Evolutionary conservation across 345 rosid species (phyloP).

Genomic region (Citrus cavaleriei): DNA sequence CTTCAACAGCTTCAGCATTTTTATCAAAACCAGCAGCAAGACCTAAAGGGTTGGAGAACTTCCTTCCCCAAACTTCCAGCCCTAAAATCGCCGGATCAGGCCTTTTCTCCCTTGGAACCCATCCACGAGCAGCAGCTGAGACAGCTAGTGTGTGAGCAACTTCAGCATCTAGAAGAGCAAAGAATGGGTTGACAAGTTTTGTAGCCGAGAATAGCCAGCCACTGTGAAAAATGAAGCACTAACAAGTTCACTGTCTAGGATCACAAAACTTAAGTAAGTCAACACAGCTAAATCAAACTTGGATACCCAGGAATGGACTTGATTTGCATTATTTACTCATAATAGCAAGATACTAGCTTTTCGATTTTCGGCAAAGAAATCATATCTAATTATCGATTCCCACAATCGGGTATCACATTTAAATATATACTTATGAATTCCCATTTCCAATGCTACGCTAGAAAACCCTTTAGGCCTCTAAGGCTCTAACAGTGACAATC

Average conservation of each 20-base stretch:
- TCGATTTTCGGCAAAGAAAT: not conserved
- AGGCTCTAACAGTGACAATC: not conserved
- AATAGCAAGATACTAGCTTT: not conserved
- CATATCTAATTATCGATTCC: not conserved
- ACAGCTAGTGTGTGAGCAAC: slow-evolving; percentile 86
- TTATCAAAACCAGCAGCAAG: slow-evolving; percentile 99
- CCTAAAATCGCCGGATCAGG: slow-evolving; percentile 73
- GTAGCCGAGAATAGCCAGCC: slow-evolving; percentile 96
- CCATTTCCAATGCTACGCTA: not conserved
- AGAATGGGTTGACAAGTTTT: slow-evolving; percentile 87
- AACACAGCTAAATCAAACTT: not conserved
- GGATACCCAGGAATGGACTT: not conserved
- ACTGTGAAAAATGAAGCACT: slow-evolving; percentile 38
- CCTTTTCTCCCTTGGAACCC: slow-evolving; percentile 98
- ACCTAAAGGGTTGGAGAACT: slow-evolving; percentile 92
- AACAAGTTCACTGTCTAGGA: slow-evolving; percentile 3
- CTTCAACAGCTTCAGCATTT: slow-evolving; percentile 96
- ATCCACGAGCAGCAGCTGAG: slow-evolving; percentile 88
- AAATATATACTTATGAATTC: not conserved
- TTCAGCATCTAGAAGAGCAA: slow-evolving; percentile 95
- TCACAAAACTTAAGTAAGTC: not conserved
- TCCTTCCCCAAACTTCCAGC: slow-evolving; percentile 94
- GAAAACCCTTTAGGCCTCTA: not conserved
- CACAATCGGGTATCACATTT: not conserved
- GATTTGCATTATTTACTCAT: not conserved